These are phyloP conservation scores for Trametes gibbosa DNA, from an alignment of 768 basidiomycete species.

Conservation along the genomic window DNA sequence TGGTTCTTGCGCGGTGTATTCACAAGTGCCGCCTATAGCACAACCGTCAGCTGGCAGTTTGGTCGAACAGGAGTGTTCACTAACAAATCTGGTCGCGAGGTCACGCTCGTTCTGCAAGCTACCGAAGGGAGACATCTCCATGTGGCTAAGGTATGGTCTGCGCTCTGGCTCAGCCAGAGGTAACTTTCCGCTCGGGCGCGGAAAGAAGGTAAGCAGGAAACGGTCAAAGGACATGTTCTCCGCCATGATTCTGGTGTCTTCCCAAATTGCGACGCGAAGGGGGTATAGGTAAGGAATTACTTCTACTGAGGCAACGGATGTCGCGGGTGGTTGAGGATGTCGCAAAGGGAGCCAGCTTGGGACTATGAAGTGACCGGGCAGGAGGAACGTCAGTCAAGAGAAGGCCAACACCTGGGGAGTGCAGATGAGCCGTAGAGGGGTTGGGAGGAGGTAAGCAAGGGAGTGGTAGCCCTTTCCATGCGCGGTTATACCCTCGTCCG, in stretches of 20 bases:
- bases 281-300: background rate
- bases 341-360: background rate
- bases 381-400: background rate
- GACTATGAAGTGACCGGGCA: background rate
- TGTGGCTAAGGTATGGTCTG: background rate
- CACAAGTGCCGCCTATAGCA: background rate
- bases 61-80: background rate
- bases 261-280: background rate
- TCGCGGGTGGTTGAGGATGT: background rate
- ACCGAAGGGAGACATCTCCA: background rate
- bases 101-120: background rate
- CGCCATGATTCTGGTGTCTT: background rate
- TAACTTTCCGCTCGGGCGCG: background rate
- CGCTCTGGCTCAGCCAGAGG: background rate
- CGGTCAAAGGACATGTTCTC: background rate
- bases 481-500: background rate
- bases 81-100: background rate
- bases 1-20: background rate
- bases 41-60: too few relatives aligned
- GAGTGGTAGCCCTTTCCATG: background rate
- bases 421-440: background rate
- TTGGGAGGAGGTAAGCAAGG: background rate
- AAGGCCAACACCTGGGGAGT: background rate
- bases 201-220: background rate
- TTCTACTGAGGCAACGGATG: background rate